Conservation (phyloP, 2,329 filamentous ascomycete species). For the Verticillium zaregamsianum region DNA sequence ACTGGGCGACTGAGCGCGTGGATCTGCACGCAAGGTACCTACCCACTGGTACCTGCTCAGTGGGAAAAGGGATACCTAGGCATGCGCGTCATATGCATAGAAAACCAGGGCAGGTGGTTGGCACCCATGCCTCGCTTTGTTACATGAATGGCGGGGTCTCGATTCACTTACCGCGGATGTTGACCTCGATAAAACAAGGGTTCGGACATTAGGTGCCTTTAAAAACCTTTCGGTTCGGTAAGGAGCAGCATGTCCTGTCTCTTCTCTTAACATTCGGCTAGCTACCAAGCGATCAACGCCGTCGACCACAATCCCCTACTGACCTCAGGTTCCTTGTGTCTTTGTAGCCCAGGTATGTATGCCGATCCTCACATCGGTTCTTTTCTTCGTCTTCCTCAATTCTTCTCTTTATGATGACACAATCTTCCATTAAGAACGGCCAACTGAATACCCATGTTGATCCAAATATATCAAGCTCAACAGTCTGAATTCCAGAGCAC, state of each 20-base stretch:
- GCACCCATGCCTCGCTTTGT: background rate
- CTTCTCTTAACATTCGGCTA: background rate
- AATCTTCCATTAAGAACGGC: slow-evolving; percentile 15
- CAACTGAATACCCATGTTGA: slow-evolving; percentile 14
- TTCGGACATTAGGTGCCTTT: background rate
- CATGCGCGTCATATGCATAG: background rate
- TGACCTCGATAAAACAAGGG: background rate
- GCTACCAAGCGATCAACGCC: background rate
- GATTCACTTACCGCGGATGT: slow-evolving; percentile 3
- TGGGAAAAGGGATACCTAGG: too few species aligned
- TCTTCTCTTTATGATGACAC: slow-evolving; percentile 6
- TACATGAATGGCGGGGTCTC: background rate
- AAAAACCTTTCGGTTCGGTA: background rate
- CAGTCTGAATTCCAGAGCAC: slow-evolving; percentile 7
- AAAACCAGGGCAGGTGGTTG: background rate
- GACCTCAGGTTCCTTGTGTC: background rate
- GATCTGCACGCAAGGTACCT: too few species aligned
- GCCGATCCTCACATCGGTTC: background rate
- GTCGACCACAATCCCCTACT: background rate
- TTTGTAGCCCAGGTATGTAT: background rate
- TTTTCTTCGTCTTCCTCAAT: background rate
- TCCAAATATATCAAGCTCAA: slow-evolving; percentile 13
- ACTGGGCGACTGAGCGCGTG: too few species aligned
- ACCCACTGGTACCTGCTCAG: too few species aligned
- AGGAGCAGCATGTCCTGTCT: too few species aligned